phyloP scores from a whole-genome alignment of 371 early-diverging fungal genomes.

The Mucor irregularis region DNA sequence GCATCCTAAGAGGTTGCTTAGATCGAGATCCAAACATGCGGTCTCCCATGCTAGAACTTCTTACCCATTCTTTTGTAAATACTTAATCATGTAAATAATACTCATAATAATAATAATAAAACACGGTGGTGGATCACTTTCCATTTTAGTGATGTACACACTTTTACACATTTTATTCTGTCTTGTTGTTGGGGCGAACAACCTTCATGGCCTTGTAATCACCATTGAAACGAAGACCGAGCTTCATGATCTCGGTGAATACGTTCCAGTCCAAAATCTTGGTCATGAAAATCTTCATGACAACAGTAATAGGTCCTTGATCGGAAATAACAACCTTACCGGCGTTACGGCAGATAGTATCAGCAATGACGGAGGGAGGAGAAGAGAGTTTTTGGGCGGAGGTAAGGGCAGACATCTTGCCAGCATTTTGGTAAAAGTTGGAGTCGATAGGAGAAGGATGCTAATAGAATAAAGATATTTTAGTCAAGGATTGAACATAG shows the following conservation, averaged over 20 bases:
- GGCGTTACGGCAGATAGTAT: slow-evolving; percentile 57
- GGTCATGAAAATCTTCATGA: slow-evolving; percentile 50
- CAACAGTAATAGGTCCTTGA: slow-evolving; percentile 56
- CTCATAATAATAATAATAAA: background rate
- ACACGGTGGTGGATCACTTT: background rate
- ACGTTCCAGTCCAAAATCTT: slow-evolving; percentile 55
- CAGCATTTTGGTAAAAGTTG: slow-evolving; percentile 61
- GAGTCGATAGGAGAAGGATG: slow-evolving; percentile 66
- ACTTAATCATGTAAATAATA: no score
- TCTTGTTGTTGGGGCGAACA: slow-evolving; percentile 26
- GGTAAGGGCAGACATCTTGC: slow-evolving; percentile 52
- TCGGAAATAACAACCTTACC: slow-evolving; percentile 60
- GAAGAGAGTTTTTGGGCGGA: slow-evolving; percentile 51
- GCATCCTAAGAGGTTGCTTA: background rate
- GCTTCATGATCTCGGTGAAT: slow-evolving; percentile 54
- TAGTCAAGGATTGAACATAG: background rate
- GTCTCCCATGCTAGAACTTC: background rate
- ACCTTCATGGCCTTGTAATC: slow-evolving; percentile 58
- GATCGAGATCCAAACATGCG: slow-evolving; percentile 1
- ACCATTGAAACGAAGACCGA: slow-evolving; percentile 45
- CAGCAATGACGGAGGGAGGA: slow-evolving; percentile 55
- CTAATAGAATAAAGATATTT: slow-evolving; percentile 13
- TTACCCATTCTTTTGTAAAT: slow-evolving; percentile 11
- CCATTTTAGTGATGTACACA: background rate
- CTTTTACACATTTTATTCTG: background rate